Evolutionary conservation across 176 grass and related monocot genomes (phyloP).

Genomic region (Metroxylon sagu): DNA sequence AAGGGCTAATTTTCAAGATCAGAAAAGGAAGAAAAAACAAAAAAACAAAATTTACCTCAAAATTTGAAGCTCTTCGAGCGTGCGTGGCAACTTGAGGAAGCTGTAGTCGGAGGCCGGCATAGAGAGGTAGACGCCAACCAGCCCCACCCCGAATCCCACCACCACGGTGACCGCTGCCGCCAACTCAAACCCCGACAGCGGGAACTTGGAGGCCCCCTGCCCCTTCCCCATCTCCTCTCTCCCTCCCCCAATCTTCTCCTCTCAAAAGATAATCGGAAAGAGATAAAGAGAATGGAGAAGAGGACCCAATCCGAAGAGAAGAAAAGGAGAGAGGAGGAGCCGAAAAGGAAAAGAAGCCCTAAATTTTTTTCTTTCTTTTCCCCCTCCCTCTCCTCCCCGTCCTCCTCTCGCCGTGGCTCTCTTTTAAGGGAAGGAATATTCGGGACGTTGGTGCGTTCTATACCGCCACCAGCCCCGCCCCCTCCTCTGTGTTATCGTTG

Average conservation of each 20-base stretch:
- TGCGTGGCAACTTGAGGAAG: constrained; percentile 27
- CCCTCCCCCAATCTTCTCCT: background rate
- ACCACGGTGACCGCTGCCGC: constrained; percentile 45
- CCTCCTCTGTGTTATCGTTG: too few species aligned
- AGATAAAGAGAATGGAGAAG: constrained; percentile 2
- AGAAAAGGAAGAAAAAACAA: background rate
- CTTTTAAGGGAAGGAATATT: too few species aligned
- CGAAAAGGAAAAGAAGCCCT: too few species aligned
- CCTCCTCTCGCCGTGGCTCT: too few species aligned
- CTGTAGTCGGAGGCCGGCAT: constrained; percentile 50
- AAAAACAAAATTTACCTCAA: constrained; percentile 45
- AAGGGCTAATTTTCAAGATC: constrained; percentile 5
- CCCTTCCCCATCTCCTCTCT: constrained; percentile 22
- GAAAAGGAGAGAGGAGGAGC: too few species aligned
- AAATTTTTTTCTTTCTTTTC: too few species aligned
- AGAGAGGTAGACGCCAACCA: constrained; percentile 75
- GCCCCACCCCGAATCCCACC: constrained; percentile 54
- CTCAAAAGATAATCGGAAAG: constrained; percentile 14
- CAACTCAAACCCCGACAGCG: constrained; percentile 51
- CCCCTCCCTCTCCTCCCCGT: too few species aligned
- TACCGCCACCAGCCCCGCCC: too few species aligned
- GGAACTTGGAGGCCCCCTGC: constrained; percentile 40
- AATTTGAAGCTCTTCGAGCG: constrained; percentile 57
- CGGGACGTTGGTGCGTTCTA: too few species aligned
- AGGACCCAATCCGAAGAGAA: too few species aligned